Evolutionary conservation across 1,284 basidiomycete species (phyloP), one percentile per base, ranked within the genome.

Genomic region (Ceratobasidium theobromae): DNA sequence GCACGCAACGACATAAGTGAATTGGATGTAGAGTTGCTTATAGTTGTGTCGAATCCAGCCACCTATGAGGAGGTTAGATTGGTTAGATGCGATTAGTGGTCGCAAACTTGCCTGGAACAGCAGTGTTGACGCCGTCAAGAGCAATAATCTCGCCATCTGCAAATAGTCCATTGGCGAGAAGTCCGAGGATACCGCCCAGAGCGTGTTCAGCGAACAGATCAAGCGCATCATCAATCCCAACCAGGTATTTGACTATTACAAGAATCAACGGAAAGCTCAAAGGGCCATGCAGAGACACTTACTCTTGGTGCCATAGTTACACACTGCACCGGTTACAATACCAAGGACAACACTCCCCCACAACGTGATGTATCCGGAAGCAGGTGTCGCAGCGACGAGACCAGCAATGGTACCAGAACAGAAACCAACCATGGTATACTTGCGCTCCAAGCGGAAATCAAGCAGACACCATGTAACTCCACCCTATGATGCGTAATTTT

Each of bases 201-300:
- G 90, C 94, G 80, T 98, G 93, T 72, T 93, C 89, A n/a, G 91
- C 88, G 75, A 90, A 93, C 67, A 93, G 82, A 83, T 93, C 90
- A 54, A 94, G 86, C 0, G 89, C 86, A 72, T 94, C 91, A 74
- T 95, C 92, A 54, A 92, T 84, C 21, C 80, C 78, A 67, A 89
- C 70, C 45, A 86, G 71, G 71, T 84, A 83, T 75, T 90, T 90
- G 32, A 88, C 87, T 89, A 30, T n/a, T n/a, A n/a, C n/a, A n/a
- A n/a, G n/a, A n/a, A n/a, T n/a, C n/a, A n/a, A n/a, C n/a, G n/a
- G n/a, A n/a, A n/a, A 25, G 38, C n/a, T 27, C 3, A 53, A 41
- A 21, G 18, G 21, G 4, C 16, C 21, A n/a, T 16, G 2, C 21
- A 30, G 32, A 21, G 11, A 28, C 16, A 76, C 86, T 79, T 81